phyloP scores from a whole-genome alignment of 306 rosid species.

The Urtica urens region DNA sequence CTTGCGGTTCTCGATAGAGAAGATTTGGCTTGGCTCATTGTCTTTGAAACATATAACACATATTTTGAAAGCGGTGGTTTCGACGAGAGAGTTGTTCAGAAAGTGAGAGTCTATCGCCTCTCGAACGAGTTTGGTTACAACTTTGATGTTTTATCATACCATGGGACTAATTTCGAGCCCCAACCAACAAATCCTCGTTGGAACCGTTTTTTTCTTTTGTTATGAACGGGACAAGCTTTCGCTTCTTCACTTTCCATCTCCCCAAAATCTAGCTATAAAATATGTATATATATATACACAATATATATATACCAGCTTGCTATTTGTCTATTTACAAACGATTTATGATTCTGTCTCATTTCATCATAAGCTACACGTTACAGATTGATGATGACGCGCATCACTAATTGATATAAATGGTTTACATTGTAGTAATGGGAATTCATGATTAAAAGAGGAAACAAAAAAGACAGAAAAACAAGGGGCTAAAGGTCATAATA shows the following conservation, averaged over 20 bases:
- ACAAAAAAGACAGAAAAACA: no score
- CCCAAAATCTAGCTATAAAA: slow-evolving; percentile 48
- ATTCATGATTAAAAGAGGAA: no score
- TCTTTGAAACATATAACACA: slow-evolving; percentile 76
- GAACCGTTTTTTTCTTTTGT: slow-evolving; percentile 35
- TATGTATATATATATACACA: no score
- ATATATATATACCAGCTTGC: no score
- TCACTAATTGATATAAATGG: no score
- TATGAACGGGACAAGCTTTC: slow-evolving; percentile 36
- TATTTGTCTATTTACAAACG: no score
- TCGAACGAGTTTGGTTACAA: slow-evolving; percentile 53
- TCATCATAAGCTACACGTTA: no score
- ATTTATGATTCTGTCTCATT: no score
- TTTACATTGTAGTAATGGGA: no score
- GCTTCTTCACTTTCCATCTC: slow-evolving; percentile 43
- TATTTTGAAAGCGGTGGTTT: slow-evolving; percentile 19
- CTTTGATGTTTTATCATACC: slow-evolving; percentile 35
- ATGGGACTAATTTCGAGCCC: slow-evolving; percentile 22
- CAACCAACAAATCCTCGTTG: slow-evolving; percentile 29
- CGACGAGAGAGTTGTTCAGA: slow-evolving; percentile 27
- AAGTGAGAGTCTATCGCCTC: slow-evolving; percentile 60
- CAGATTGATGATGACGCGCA: no score
- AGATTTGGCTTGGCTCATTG: slow-evolving; percentile 28
- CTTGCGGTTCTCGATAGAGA: slow-evolving; percentile 48
- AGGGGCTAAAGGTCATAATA: no score